phyloP scores from a whole-genome alignment of 139 green algal species.

The Chara braunii region DNA sequence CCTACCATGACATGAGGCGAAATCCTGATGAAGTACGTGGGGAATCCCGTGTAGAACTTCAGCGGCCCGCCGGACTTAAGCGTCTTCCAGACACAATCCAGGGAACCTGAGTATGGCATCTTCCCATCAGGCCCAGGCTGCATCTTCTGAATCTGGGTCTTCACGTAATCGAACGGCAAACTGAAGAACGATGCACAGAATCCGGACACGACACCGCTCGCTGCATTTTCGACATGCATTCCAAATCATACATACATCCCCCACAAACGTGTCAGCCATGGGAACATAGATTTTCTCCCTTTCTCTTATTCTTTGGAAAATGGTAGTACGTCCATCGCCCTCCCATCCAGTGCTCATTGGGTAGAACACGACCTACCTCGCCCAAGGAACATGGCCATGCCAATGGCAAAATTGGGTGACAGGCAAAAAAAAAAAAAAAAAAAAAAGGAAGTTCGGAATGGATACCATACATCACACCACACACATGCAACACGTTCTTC shows the following conservation, averaged over 20 bases:
- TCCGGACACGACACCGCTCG: constrained; percentile 56
- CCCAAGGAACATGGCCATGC: too few species aligned
- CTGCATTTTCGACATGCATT: constrained; percentile 29
- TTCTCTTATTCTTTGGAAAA: too few species aligned
- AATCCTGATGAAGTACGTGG: constrained; percentile 89
- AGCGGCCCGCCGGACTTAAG: constrained; percentile 68
- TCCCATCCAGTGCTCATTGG: too few species aligned
- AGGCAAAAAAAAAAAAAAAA: too few species aligned
- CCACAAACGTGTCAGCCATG: too few species aligned
- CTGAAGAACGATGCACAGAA: constrained; percentile 83
- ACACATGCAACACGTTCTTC: too few species aligned
- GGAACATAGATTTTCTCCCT: too few species aligned
- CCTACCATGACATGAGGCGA: constrained; percentile 57
- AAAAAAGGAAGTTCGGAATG: too few species aligned
- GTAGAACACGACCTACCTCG: too few species aligned
- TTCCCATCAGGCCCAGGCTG: constrained; percentile 68
- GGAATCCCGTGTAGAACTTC: constrained; percentile 97
- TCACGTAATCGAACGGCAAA: constrained; percentile 98
- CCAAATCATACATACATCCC: not conserved
- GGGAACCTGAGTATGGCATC: constrained; percentile 43
- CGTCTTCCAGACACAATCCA: constrained; percentile 84
- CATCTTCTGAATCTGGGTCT: constrained; percentile 92
- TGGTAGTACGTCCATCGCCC: too few species aligned
- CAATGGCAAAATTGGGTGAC: too few species aligned
- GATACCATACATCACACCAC: too few species aligned